Conservation (phyloP, 2,329 filamentous ascomycete species). For the Drechslerella coelobrocha region DNA sequence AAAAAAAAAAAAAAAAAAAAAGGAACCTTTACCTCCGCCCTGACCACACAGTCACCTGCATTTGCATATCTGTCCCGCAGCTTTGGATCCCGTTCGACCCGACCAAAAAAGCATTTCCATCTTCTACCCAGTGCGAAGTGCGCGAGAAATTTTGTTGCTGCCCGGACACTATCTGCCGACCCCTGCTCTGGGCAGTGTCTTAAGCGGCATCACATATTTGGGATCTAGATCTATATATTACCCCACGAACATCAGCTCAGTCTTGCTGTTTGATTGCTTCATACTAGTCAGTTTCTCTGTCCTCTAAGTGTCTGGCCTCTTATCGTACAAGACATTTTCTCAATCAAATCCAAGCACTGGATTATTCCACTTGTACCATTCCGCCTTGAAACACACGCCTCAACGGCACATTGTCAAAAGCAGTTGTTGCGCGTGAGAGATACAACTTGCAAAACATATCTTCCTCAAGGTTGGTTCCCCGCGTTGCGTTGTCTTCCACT, state of each 20-base stretch:
- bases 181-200: slow-evolving; percentile 41
- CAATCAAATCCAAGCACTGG: slow-evolving; percentile 11
- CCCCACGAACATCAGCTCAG: slow-evolving; percentile 44
- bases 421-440: too few relatives aligned
- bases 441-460: slow-evolving; percentile 6
- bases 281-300: slow-evolving; percentile 37
- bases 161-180: slow-evolving; percentile 29
- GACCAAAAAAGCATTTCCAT: slow-evolving; percentile 44
- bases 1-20: too few relatives aligned
- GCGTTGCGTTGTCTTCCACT: slow-evolving; percentile 43
- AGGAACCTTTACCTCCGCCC: slow-evolving; percentile 7
- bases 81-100: slow-evolving; percentile 41
- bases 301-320: slow-evolving; percentile 21
- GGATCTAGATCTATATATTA: slow-evolving; percentile 51
- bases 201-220: slow-evolving; percentile 46
- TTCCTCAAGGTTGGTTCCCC: slow-evolving; percentile 38
- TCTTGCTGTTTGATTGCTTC: slow-evolving; percentile 49
- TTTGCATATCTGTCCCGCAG: slow-evolving; percentile 48
- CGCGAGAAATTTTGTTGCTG: slow-evolving; percentile 45
- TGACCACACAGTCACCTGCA: slow-evolving; percentile 27
- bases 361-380: slow-evolving; percentile 34
- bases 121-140: slow-evolving; percentile 10
- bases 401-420: slow-evolving; percentile 1
- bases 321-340: slow-evolving; percentile 20
- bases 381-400: slow-evolving; percentile 28